Conservation (phyloP, 2,329 filamentous ascomycete genomes). For the Nemania serpens region DNA sequence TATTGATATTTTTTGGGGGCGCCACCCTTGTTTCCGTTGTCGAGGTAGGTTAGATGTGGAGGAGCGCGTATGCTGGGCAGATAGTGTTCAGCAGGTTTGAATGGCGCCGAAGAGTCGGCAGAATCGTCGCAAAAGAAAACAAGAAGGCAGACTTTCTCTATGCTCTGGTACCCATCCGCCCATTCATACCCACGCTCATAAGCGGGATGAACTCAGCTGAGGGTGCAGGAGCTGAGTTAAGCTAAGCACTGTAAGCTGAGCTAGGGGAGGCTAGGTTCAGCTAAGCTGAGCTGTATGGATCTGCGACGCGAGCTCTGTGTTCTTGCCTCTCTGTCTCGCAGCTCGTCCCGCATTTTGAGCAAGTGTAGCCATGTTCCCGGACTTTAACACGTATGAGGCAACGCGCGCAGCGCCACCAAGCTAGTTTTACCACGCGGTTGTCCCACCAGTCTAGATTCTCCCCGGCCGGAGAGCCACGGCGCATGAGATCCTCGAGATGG, state of each 20-base stretch:
- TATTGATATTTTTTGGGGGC: background rate
- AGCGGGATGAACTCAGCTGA: background rate
- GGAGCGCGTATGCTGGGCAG: background rate
- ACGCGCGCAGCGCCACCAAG: conserved; percentile 61
- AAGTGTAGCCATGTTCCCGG: conserved; percentile 49
- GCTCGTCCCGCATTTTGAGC: conserved; percentile 51
- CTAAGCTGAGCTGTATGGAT: background rate
- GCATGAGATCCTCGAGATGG: conserved; percentile 55
- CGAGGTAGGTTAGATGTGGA: background rate
- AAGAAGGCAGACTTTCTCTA: background rate
- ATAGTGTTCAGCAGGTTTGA: background rate
- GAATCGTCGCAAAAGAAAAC: too few relatives aligned
- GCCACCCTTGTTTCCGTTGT: background rate
- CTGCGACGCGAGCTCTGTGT: conserved; percentile 14
- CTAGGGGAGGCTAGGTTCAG: background rate
- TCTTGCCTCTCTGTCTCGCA: conserved; percentile 50
- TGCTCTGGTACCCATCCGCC: background rate
- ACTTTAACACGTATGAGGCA: conserved; percentile 55
- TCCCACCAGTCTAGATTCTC: conserved; percentile 46
- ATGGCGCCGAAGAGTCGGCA: background rate
- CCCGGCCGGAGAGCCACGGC: conserved; percentile 32
- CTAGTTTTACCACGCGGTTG: conserved; percentile 44
- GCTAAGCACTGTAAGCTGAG: background rate
- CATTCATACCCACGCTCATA: background rate
- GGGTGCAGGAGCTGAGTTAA: background rate